These are phyloP conservation scores for Oryza nivara DNA, from an alignment of 176 grass and related monocot species.

Conservation along the genomic window DNA sequence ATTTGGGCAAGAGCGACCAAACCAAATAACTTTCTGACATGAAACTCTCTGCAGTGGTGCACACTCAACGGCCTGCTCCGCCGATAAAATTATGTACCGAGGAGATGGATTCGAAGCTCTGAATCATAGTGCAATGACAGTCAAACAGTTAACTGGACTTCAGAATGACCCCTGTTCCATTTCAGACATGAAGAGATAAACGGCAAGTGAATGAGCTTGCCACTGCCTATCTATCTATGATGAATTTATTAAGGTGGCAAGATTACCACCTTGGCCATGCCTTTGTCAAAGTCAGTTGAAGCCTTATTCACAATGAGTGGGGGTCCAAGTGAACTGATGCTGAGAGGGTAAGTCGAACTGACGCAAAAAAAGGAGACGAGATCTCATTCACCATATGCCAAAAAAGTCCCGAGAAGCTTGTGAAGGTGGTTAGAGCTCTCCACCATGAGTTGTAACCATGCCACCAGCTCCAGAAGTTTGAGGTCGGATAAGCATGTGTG, in stretches of 20 bases:
- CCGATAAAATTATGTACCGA: conserved; percentile 49
- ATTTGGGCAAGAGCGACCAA: conserved; percentile 6
- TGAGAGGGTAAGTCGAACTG: conserved; percentile 26
- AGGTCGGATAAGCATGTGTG: conserved; percentile 59
- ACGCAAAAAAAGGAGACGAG: conserved; percentile 32
- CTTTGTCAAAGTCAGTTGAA: conserved; percentile 59
- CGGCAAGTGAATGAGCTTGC: conserved; percentile 47
- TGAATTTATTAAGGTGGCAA: conserved; percentile 50
- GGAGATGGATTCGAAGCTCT: conserved; percentile 22
- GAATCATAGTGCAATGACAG: conserved; percentile 22
- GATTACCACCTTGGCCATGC: conserved; percentile 35
- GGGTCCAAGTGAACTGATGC: conserved; percentile 24
- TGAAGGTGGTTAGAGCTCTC: conserved; percentile 33
- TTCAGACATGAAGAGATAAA: conserved; percentile 47
- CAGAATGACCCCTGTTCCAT: conserved; percentile 41
- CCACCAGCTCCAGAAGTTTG: conserved; percentile 42
- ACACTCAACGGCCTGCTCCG: conserved; percentile 20
- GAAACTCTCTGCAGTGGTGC: conserved; percentile 23
- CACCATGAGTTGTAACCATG: conserved; percentile 20
- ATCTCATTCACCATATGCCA: conserved; percentile 49
- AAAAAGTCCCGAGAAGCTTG: conserved; percentile 33
- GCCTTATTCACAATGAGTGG: conserved; percentile 54
- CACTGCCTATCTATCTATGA: conserved; percentile 43
- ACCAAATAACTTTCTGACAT: conserved; percentile 29
- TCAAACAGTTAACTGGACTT: conserved; percentile 36